Evolutionary conservation across 495 filamentous ascomycete species (phyloP), one percentile per base, ranked within the genome.

Genomic region (Letharia lupina): DNA sequence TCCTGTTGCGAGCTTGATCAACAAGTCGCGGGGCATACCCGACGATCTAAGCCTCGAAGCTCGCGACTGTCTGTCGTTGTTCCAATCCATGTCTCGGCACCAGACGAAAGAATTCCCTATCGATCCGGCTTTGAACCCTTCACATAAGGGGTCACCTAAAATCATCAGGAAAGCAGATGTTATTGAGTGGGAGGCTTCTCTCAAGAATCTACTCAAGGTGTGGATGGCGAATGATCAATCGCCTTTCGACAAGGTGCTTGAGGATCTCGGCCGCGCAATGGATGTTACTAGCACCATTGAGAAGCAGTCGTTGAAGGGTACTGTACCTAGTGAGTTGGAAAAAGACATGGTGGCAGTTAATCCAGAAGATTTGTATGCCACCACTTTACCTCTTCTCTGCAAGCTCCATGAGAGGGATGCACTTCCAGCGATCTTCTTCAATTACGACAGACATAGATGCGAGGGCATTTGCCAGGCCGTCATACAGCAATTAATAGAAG

Each of bases 371-470:
- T 66, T 86, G 15, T 67, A 75, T 9, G 60, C 73, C 7, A 83
- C 80, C 8, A 84, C 82, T 4, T 76, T 91, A 31, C 82, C 86
- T 0, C 71, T 91, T 42, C 77, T 91, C 0, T 77, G 73, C 37
- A 79, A 84, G 18, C 80, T 93, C 1, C 83, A 91, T 61, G 74
- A 78, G 4, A 80, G 82, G 65, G 80, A 82, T 63, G 88, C 87
- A 4, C 78, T 93, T 8, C 90, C 90, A 0, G 89, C 87, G 0
- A 82, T 93, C 20, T 67, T 92, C 8, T 92, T 93, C 79, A 90
- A 89, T 65, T 92, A 87, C 71, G 87, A 91, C 65, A 82, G 89
- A 45, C 67, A 64, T 1, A 70, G 73, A 28, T 93, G 89, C 66
- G 88, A 91, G 73, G 68, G 69, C 3, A 79, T 89, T 18, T 80